Base-by-base conservation (phyloP, 176 grass and related monocot species). In the Chrysopogon serrulatus region DNA sequence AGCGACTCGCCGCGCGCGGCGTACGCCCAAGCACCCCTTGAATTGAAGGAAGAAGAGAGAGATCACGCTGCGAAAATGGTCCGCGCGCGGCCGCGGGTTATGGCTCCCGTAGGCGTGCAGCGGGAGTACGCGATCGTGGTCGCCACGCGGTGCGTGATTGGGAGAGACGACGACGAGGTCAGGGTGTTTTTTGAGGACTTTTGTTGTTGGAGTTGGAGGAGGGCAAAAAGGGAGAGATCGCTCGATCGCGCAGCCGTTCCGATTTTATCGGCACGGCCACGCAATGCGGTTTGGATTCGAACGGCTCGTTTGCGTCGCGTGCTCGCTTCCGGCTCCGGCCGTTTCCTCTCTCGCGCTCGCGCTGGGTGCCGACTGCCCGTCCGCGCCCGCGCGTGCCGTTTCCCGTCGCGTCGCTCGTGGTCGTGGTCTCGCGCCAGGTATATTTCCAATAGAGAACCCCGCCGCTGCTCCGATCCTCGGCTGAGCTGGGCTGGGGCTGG, bases 261-360 rank as follows among this genome's bases (percentile, higher is more conserved):
- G 77, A 61, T 82, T 81, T 72, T 77, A 86, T 84, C 44, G 81
- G 61, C 43, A 80, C 35, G 28, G 41, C 30, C 71, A 63, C 64
- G 74, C 68, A 69, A 83, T 76, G 53, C 65, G 24, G 78, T 68
- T 78, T 30, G 17, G 56, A 82, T 77, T 73, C 37, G 53, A 21
- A 60, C 56, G 56, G 56, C 56, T 60, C 56, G 56, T 13, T 26
- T 60, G 56, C 56, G 54, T 26, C 27, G 56, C 56, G 54, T 59
- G 23, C 11, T 5, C 8, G 21, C 51, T 53, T 21, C 48, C 10
- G 15, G n/a, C n/a, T n/a, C n/a, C n/a, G n/a, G n/a, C n/a, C 11
- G 35, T 21, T 76, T 28, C 27, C 66, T 17, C 32, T 71, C 35
- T 23, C 49, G 49, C 48, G 73, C 72, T 19, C 11, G 18, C n/a